Evolutionary conservation across 345 rosid species (phyloP).

Genomic region (Eucalyptus cloeziana): DNA sequence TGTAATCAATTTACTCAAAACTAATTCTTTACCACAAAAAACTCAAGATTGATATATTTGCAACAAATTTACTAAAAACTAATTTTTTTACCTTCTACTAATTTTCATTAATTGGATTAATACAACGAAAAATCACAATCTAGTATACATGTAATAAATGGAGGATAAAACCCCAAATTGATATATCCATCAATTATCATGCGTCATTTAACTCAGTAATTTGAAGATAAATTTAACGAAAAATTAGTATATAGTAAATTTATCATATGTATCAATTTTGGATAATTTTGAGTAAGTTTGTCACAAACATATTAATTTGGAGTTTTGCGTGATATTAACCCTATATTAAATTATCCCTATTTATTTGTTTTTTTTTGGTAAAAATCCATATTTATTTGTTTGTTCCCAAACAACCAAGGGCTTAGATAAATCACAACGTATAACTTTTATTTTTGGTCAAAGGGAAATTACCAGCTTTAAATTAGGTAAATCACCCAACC

Average conservation of each 20-base stretch:
- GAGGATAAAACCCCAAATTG: rapidly evolving
- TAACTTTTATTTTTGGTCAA: too few relatives aligned
- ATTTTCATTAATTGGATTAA: too few relatives aligned
- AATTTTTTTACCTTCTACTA: too few relatives aligned
- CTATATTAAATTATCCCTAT: not conserved
- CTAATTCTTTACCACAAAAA: too few relatives aligned
- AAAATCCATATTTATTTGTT: rapidly evolving
- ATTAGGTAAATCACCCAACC: not conserved
- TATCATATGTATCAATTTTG: too few relatives aligned
- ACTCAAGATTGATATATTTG: rapidly evolving
- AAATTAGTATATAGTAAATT: too few relatives aligned
- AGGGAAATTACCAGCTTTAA: not conserved
- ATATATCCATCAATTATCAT: rapidly evolving
- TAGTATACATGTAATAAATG: rapidly evolving
- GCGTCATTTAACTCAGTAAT: rapidly evolving
- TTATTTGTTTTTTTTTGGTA: not conserved
- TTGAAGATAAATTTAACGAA: too few relatives aligned
- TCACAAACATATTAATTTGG: too few relatives aligned
- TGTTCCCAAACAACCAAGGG: not conserved
- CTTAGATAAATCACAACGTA: not conserved
- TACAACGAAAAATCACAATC: too few relatives aligned
- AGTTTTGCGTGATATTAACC: rapidly evolving
- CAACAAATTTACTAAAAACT: too few relatives aligned
- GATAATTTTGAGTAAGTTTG: too few relatives aligned
- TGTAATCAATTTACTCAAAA: too few relatives aligned